These are phyloP conservation scores for Tulasnella sp. DNA, from an alignment of 768 basidiomycete species.

Conservation along the genomic window DNA sequence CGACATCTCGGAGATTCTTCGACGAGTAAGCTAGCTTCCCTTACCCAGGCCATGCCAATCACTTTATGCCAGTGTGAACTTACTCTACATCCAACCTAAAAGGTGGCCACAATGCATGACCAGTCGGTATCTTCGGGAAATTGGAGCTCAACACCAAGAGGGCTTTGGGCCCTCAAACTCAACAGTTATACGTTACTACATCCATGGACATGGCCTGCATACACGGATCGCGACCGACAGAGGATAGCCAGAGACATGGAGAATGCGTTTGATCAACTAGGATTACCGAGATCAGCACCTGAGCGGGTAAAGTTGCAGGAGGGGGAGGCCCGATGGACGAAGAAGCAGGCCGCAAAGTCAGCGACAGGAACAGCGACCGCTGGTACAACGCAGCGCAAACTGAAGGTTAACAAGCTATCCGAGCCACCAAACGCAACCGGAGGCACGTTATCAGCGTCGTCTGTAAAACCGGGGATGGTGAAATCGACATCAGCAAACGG, in stretches of 20 bases:
- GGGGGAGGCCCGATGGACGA: not conserved
- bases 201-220: conserved; percentile 10
- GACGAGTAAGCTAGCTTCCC: not conserved
- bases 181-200: conserved; percentile 1
- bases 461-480: not conserved
- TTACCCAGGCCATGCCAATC: not conserved
- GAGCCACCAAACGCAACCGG: conserved; percentile 2
- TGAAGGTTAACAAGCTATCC: conserved; percentile 8
- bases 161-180: conserved; percentile 3
- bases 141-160: not conserved
- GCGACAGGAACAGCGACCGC: not conserved
- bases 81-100: not conserved
- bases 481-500: not conserved
- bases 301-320: not conserved
- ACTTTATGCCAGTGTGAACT: not conserved
- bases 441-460: conserved; percentile 2
- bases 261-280: not conserved
- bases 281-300: not conserved
- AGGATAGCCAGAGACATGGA: conserved; percentile 3
- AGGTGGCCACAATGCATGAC: conserved; percentile 2
- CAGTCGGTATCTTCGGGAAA: not conserved
- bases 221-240: conserved; percentile 1
- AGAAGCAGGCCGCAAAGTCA: not conserved
- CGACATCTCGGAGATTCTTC: conserved; percentile 6
- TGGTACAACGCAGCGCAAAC: not conserved